A percentile compares a stretch with the other conserved stretches of the same genome.
These are phyloP conservation scores for Mariannaea elegans DNA, from an alignment of 2,329 filamentous ascomycete species.

Conservation along the genomic window DNA sequence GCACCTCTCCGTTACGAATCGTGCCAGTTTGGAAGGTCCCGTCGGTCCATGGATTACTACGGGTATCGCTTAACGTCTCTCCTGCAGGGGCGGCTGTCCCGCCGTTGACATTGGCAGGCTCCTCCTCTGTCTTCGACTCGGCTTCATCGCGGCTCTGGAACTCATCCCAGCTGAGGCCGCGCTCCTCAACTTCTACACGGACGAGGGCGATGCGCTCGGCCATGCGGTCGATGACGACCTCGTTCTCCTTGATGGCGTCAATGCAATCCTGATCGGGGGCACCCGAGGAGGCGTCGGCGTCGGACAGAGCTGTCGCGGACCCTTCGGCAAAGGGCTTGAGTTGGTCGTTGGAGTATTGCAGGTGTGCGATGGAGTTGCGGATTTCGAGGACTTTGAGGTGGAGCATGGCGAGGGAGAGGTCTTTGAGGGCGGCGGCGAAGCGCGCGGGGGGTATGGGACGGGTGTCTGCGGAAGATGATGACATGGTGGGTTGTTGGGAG, in stretches of 20 bases:
- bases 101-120: conserved; percentile 13
- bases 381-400: conserved; percentile 81
- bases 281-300: conserved; percentile 13
- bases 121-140: conserved; percentile 44
- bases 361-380: conserved; percentile 77
- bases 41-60: conserved; percentile 65
- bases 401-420: conserved; percentile 72
- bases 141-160: conserved; percentile 59
- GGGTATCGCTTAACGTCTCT: conserved; percentile 24
- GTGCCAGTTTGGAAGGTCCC: conserved; percentile 71
- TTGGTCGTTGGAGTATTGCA: conserved; percentile 78
- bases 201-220: conserved; percentile 71
- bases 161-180: conserved; percentile 66
- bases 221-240: conserved; percentile 73
- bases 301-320: conserved; percentile 43
- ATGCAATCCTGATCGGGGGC: conserved; percentile 73
- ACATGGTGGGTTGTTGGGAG: conserved; percentile 55
- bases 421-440: conserved; percentile 73
- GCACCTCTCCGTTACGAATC: conserved; percentile 60
- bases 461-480: conserved; percentile 68
- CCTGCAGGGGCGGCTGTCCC: conserved; percentile 4
- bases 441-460: conserved; percentile 67
- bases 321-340: conserved; percentile 73
- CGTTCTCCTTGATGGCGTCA: conserved; percentile 79
- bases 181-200: conserved; percentile 68